Evolutionary conservation across 495 filamentous ascomycete species (phyloP).

Genomic region (Xylaria scruposa): DNA sequence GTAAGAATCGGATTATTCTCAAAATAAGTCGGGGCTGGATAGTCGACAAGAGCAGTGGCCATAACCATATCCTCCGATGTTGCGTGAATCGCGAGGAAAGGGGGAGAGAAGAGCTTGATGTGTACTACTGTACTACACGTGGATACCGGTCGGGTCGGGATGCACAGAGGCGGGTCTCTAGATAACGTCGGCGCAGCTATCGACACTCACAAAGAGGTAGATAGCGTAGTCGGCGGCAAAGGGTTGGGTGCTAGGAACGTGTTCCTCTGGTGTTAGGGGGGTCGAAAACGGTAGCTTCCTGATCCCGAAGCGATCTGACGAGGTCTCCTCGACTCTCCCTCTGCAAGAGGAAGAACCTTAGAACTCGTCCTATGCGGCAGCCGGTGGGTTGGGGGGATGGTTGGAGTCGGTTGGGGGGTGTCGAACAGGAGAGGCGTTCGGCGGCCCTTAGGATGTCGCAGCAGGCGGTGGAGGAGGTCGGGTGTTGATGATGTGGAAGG

Average conservation of each 20-base stretch:
- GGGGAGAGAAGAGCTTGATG: slow-evolving; percentile 24
- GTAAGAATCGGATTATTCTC: slow-evolving; percentile 55
- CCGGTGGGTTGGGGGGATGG: slow-evolving; percentile 69
- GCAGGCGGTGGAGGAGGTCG: slow-evolving; percentile 61
- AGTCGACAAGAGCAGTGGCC: slow-evolving; percentile 58
- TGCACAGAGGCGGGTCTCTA: slow-evolving; percentile 20
- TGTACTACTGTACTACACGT: slow-evolving; percentile 24
- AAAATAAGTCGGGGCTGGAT: slow-evolving; percentile 47
- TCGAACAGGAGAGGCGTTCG: slow-evolving; percentile 57
- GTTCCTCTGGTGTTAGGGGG: slow-evolving; percentile 73
- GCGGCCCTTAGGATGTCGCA: slow-evolving; percentile 54
- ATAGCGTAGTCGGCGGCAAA: slow-evolving; percentile 30
- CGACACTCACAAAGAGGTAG: slow-evolving; percentile 21
- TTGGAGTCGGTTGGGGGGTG: slow-evolving; percentile 62
- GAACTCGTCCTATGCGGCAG: slow-evolving; percentile 98
- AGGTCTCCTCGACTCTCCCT: slow-evolving; percentile 93
- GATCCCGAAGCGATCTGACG: slow-evolving; percentile 82
- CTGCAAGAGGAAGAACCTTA: slow-evolving; percentile 94
- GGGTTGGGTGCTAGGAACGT: slow-evolving; percentile 31
- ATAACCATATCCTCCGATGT: slow-evolving; percentile 59
- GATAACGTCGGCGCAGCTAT: slow-evolving; percentile 12
- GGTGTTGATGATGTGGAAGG: slow-evolving; percentile 71
- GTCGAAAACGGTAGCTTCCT: slow-evolving; percentile 79
- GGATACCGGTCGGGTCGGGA: slow-evolving; percentile 15
- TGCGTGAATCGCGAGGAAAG: slow-evolving; percentile 28